These are phyloP conservation scores for Kodamaea sp. DNA, from an alignment of 1,139 yeast genomes.

Conservation along the genomic window DNA sequence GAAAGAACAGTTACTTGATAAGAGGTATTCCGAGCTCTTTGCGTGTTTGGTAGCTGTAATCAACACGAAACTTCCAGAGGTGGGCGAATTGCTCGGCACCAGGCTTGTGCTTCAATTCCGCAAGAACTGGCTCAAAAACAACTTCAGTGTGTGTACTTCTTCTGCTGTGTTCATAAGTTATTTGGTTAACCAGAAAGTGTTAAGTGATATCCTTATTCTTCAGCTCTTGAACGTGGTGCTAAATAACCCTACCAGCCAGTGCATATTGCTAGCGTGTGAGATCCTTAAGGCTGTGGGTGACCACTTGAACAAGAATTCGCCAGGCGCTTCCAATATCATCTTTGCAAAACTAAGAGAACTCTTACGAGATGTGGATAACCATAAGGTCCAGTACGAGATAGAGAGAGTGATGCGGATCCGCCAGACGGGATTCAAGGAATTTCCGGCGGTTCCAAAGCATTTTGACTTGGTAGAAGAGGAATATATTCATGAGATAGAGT, in stretches of 20 bases:
- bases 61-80: conserved; percentile 67
- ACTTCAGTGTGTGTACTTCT: conserved; percentile 44
- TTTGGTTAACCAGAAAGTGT: conserved; percentile 63
- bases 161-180: conserved; percentile 58
- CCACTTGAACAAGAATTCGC: conserved; percentile 23
- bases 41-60: conserved; percentile 62
- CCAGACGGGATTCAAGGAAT: conserved; percentile 46
- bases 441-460: conserved; percentile 41
- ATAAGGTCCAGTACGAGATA: conserved; percentile 49
- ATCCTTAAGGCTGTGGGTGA: conserved; percentile 29
- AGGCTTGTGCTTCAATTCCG: conserved; percentile 65
- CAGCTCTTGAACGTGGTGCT: conserved; percentile 66
- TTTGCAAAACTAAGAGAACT: conserved; percentile 63
- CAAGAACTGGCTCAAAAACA: conserved; percentile 50
- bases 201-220: conserved; percentile 61
- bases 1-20: conserved; percentile 50
- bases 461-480: conserved; percentile 68
- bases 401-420: conserved; percentile 55
- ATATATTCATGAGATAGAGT: conserved; percentile 61
- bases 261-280: conserved; percentile 26
- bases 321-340: conserved; percentile 44
- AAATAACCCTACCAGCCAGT: conserved; percentile 50
- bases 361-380: conserved; percentile 40
- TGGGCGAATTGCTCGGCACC: conserved; percentile 60
- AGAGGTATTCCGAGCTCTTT: conserved; percentile 47